Evolutionary conservation across 179 eudicot species (phyloP), one percentile per base, ranked within the genome.

Genomic region (Silene coronaria): DNA sequence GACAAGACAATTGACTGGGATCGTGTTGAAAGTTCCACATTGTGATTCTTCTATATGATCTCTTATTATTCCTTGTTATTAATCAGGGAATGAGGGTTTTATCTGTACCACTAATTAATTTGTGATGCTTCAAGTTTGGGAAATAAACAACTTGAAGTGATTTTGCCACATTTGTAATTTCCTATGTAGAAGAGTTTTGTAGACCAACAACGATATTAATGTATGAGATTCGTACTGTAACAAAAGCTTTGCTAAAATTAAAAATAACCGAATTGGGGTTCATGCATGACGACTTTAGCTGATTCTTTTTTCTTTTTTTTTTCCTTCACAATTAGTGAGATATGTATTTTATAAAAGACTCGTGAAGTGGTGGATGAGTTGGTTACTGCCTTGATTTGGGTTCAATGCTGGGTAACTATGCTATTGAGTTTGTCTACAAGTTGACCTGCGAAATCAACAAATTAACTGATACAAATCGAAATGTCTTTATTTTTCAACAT

Each of bases 1-100:
- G 81, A 75, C 81, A 81, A 74, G 66, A 63, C 84, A n/a, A 74
- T 81, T n/a, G 73, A 81, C 28, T 81, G 84, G 84, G 84, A 81
- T 78, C 64, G 57, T 3, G 69, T 78, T 7, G 76, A 81, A 63
- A 75, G 42, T 67, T 26, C 74, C 63, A 51, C 74, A 27, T 70
- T 48, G 14, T 70, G 23, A 51, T 51, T 34, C 74, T 70, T 70
- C 10, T 48, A 1, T 26, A 22, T 42, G 12, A 5, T 9, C 27
- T 4, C 71, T 68, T 51, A 38, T 30, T 21, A 4, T 68, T 42
- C 28, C 48, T 34, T 67, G 51, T 21, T 12, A 65, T 46, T 14
- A 36, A 48, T 68, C 23, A 1, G 55, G 32, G 24, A 45, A 45
- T 30, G 2, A 1, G 4, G 6, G 59, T 9, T 45, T 45, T 69